Evolutionary conservation across 495 filamentous ascomycete species (phyloP).

Genomic region (Daldinia bambusicola): DNA sequence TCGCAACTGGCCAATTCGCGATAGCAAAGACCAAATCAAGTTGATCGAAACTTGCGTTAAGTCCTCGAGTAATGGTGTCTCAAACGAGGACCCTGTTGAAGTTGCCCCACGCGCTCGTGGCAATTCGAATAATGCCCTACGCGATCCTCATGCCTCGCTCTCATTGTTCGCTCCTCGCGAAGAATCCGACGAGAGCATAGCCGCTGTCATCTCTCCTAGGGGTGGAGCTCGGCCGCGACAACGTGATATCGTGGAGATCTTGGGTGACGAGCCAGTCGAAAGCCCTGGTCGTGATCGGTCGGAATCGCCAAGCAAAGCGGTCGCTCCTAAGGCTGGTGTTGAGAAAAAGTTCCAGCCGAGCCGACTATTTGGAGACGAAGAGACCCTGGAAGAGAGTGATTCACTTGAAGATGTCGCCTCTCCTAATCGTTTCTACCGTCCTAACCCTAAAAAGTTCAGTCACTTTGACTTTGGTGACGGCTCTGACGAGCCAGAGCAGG

Average conservation of each 20-base stretch:
- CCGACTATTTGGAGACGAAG: constrained; percentile 75
- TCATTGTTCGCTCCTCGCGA: constrained; percentile 75
- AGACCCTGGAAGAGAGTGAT: constrained; percentile 51
- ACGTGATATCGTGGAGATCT: constrained; percentile 63
- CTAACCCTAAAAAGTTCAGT: constrained; percentile 77
- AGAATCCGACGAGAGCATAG: constrained; percentile 57
- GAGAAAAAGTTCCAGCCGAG: constrained; percentile 75
- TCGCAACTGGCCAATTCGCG: constrained; percentile 92
- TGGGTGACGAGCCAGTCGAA: constrained; percentile 55
- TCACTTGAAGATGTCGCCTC: constrained; percentile 51
- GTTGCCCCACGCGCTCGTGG: constrained; percentile 53
- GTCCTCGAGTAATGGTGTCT: constrained; percentile 39
- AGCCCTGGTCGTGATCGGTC: constrained; percentile 57
- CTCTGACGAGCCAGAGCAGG: constrained; percentile 56
- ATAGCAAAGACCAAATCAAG: constrained; percentile 83
- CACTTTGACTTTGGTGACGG: constrained; percentile 89
- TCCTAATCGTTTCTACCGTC: constrained; percentile 63
- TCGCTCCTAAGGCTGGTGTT: constrained; percentile 71
- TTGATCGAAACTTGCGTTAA: constrained; percentile 69
- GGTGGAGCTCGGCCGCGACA: constrained; percentile 59
- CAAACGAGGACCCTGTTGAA: constrained; percentile 37
- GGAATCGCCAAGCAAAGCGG: constrained; percentile 56
- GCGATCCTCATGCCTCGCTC: constrained; percentile 80
- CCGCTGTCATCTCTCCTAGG: constrained; percentile 63
- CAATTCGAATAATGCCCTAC: constrained; percentile 61